A percentile compares a stretch with the other conserved stretches of the same genome.
Evolutionary conservation across 2,329 filamentous ascomycete species (phyloP).

Genomic region (Aspergillus calidoustus): DNA sequence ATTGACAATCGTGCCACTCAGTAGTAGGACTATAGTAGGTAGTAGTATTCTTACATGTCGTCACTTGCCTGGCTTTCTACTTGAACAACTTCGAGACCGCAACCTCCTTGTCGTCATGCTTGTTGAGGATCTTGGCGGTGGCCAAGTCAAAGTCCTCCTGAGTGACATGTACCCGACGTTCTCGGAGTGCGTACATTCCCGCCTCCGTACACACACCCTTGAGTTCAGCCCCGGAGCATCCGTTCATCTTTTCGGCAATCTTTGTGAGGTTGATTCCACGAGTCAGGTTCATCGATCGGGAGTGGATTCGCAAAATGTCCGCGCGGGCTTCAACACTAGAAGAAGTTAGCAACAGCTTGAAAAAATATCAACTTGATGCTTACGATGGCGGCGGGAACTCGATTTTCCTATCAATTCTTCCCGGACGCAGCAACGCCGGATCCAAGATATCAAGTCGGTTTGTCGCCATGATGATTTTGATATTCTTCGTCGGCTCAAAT

Average conservation of each 20-base stretch:
- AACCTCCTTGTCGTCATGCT: constrained; percentile 94
- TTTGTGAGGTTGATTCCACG: constrained; percentile 96
- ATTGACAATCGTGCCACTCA: constrained; percentile 3
- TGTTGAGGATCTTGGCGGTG: constrained; percentile 98
- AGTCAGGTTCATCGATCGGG: constrained; percentile 97
- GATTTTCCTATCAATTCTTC: constrained; percentile 97
- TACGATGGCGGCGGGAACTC: constrained; percentile 93
- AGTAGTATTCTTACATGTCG: constrained; percentile 31
- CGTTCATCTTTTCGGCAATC: constrained; percentile 99
- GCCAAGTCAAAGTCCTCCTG: constrained; percentile 99
- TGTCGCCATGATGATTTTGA: constrained; percentile 99
- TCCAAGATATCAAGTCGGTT: constrained; percentile 98
- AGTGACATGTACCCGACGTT: constrained; percentile 95
- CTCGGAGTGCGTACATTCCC: constrained; percentile 95
- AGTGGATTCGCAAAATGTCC: constrained; percentile 97
- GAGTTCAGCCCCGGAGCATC: constrained; percentile 93
- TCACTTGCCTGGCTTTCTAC: constrained; percentile 27
- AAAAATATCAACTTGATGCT: constrained; percentile 24
- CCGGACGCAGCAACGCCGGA: constrained; percentile 90
- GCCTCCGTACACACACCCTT: constrained; percentile 99
- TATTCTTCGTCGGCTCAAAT: constrained; percentile 99
- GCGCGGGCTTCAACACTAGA: constrained; percentile 82
- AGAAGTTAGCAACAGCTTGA: constrained; percentile 17
- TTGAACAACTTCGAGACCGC: constrained; percentile 45
- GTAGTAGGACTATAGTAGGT: constrained; percentile 12